Conservation (phyloP, 257 asterid species). For the Nicotiana noctiflora region DNA sequence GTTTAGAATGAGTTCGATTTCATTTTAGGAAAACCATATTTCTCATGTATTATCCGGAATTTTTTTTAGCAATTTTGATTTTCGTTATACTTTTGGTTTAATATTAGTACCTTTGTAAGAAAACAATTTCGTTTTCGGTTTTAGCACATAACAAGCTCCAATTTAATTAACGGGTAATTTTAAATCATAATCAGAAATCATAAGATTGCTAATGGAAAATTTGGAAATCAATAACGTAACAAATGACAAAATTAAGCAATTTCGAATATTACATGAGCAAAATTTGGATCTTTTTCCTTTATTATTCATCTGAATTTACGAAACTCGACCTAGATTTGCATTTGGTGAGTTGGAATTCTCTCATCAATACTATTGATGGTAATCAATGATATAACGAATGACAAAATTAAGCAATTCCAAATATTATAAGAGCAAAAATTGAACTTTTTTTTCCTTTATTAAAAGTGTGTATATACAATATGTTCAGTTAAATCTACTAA, state of each 20-base stretch:
- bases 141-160: rapidly evolving
- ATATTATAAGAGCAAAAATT: neutral
- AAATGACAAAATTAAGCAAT: neutral
- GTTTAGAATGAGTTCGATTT: neutral
- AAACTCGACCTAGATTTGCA: no score
- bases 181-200: neutral
- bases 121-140: neutral
- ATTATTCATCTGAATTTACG: neutral
- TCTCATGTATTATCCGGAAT: neutral
- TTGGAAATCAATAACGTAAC: no score
- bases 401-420: neutral
- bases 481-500: neutral
- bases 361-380: neutral
- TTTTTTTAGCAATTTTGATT: no score
- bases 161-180: neutral
- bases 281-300: neutral
- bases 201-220: neutral
- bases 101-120: neutral
- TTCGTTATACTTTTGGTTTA: neutral
- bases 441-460: neutral
- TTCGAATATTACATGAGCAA: neutral
- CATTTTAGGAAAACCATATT: neutral
- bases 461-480: neutral
- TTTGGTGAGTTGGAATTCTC: no score
- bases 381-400: neutral